A percentile compares a stretch with the other conserved stretches of the same genome.
phyloP scores from a whole-genome alignment of 108 stramenopile species.

The Skeletonema grethae region DNA sequence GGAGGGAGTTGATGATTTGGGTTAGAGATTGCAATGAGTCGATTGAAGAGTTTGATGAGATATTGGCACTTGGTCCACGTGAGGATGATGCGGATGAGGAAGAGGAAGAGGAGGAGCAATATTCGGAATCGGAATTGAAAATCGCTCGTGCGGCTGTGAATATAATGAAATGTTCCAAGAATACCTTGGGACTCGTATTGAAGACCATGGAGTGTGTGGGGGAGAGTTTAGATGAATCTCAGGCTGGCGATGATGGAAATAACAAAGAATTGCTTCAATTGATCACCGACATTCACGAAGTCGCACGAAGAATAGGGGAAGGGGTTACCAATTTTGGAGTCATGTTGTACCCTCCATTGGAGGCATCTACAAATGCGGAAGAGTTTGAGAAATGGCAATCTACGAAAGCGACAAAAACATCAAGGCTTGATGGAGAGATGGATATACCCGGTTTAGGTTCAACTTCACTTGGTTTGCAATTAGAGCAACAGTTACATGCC shows the following conservation, averaged over 20 bases:
- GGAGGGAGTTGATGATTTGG: conserved; percentile 82
- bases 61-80: conserved; percentile 59
- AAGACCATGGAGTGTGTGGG: conserved; percentile 68
- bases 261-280: conserved; percentile 45
- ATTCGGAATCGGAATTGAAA: conserved; percentile 58
- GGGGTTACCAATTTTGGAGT: conserved; percentile 82
- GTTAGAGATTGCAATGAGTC: conserved; percentile 77
- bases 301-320: conserved; percentile 68
- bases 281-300: conserved; percentile 51
- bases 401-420: background rate
- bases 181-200: conserved; percentile 67
- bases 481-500: conserved; percentile 24
- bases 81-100: conserved; percentile 28
- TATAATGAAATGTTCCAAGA: conserved; percentile 77
- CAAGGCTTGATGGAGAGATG: background rate
- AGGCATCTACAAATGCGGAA: conserved; percentile 12
- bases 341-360: conserved; percentile 76
- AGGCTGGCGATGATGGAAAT: conserved; percentile 3
- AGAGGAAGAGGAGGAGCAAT: conserved; percentile 57
- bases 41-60: conserved; percentile 77
- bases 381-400: conserved; percentile 2
- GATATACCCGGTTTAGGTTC: conserved; percentile 12
- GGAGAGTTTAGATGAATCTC: conserved; percentile 20
- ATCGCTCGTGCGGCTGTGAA: conserved; percentile 65
- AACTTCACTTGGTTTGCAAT: conserved; percentile 12